These are phyloP conservation scores for Triangularia setosa DNA, from an alignment of 2,329 filamentous ascomycete genomes.

Conservation along the genomic window DNA sequence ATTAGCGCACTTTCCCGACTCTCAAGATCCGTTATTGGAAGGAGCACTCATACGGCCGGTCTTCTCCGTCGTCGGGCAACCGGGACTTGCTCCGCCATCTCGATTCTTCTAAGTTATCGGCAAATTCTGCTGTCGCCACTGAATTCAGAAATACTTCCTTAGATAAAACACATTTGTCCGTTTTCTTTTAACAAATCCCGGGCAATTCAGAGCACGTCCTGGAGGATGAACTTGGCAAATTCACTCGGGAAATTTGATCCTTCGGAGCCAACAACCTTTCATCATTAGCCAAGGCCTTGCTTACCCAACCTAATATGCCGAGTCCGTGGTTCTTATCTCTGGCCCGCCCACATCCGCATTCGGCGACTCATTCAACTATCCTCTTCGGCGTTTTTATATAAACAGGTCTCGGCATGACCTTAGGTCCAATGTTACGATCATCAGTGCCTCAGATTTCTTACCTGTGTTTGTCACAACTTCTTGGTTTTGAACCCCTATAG, in stretches of 20 bases:
- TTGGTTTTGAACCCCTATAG: not conserved
- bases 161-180: not conserved
- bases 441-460: not conserved
- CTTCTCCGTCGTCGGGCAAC: slow-evolving; percentile 18
- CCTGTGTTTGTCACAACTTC: not conserved
- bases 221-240: not conserved
- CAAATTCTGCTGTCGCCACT: not conserved
- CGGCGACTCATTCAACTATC: not conserved
- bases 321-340: not conserved
- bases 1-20: not conserved
- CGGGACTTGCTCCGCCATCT: slow-evolving; percentile 12
- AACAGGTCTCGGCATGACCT: not conserved
- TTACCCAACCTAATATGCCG: not conserved
- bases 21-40: not conserved
- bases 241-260: not conserved
- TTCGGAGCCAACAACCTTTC: not conserved
- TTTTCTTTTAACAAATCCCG: not conserved
- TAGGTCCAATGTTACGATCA: not conserved
- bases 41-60: slow-evolving; percentile 15
- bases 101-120: not conserved
- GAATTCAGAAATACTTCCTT: too few relatives aligned
- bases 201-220: not conserved
- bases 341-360: not conserved
- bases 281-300: not conserved
- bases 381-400: not conserved